A percentile compares a stretch with the other conserved stretches of the same genome.
phyloP scores from a whole-genome alignment of 345 rosid species.

The Corchorus olitorius region DNA sequence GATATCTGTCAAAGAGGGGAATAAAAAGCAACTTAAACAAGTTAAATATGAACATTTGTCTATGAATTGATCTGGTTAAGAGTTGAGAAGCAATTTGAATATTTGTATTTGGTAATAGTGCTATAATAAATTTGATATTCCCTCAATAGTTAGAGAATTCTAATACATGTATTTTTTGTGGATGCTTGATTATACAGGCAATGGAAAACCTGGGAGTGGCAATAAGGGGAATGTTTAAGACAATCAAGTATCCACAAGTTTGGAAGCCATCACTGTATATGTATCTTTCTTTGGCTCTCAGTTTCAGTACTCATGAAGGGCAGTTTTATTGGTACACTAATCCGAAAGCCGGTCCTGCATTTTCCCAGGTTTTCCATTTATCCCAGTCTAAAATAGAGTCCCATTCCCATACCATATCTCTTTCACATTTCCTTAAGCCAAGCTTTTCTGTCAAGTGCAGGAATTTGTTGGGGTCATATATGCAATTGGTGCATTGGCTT shows the following conservation, averaged over 20 bases:
- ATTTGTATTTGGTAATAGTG: not conserved
- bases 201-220: conserved; percentile 48
- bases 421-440: not conserved
- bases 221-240: conserved; percentile 51
- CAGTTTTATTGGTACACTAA: conserved; percentile 87
- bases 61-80: not conserved
- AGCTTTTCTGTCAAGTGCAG: conserved; percentile 25
- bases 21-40: not conserved
- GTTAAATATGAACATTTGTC: not conserved
- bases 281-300: conserved; percentile 74
- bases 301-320: conserved; percentile 80
- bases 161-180: not conserved
- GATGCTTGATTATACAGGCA: conserved; percentile 33
- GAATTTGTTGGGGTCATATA: conserved; percentile 69
- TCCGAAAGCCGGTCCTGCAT: conserved; percentile 74
- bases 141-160: too few species aligned
- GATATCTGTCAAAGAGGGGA: not conserved
- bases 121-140: not conserved
- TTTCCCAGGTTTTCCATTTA: conserved; percentile 55
- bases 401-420: not conserved
- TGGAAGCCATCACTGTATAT: conserved; percentile 89
- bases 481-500: conserved; percentile 76
- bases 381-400: not conserved
- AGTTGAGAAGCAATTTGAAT: not conserved
- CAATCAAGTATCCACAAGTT: conserved; percentile 70